Percentiles rank a stretch among this genome's conserved stretches.
Evolutionary conservation across 106 monocot genomes (phyloP).

Genomic region (Phalaenopsis aphrodite): DNA sequence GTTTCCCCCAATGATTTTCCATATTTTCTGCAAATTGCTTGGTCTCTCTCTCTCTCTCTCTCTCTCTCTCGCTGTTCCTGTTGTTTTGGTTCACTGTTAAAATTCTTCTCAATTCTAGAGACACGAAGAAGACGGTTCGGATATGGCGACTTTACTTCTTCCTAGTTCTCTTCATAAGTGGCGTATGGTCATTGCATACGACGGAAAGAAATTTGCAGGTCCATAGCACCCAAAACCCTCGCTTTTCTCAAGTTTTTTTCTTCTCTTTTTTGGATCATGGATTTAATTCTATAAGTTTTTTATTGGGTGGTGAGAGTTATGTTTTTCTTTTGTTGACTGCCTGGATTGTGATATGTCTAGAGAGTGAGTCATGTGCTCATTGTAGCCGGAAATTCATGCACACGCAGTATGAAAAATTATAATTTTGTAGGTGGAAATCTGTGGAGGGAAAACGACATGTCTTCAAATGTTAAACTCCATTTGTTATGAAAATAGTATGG

Average conservation of each 20-base stretch:
- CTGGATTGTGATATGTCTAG: no score
- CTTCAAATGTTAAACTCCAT: no score
- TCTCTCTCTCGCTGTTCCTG: background rate
- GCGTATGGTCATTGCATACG: conserved; percentile 69
- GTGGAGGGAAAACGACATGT: no score
- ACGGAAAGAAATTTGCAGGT: conserved; percentile 68
- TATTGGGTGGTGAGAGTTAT: background rate
- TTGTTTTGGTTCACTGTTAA: conserved; percentile 6
- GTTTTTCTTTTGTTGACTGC: no score
- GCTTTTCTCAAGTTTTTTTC: background rate
- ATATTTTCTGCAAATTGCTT: conserved; percentile 5
- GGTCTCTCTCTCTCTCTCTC: conserved; percentile 12
- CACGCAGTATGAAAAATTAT: no score
- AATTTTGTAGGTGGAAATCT: no score
- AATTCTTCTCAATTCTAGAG: background rate
- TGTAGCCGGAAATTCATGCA: no score
- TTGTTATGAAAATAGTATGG: no score
- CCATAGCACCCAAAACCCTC: background rate
- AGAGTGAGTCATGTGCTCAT: no score
- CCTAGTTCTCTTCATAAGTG: conserved; percentile 32
- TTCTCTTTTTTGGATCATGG: background rate
- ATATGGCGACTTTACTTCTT: background rate
- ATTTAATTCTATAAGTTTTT: background rate
- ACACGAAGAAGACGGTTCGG: conserved; percentile 6
- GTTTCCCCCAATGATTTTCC: conserved; percentile 9